Evolutionary conservation across 495 filamentous ascomycete genomes (phyloP), one percentile per base, ranked within the genome.

Genomic region (Jackrogersella multiformis): DNA sequence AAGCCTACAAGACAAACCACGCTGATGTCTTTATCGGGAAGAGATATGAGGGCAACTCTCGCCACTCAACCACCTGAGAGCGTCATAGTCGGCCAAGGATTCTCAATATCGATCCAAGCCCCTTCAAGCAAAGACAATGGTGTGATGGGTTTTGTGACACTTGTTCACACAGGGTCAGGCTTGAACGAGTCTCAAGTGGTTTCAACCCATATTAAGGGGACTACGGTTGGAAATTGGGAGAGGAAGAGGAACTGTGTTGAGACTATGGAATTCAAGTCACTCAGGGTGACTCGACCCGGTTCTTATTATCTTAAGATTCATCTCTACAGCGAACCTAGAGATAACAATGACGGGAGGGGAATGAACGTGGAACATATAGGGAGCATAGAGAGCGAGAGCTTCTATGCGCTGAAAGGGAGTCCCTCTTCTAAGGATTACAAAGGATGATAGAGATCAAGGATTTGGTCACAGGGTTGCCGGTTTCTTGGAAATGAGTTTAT

Each of bases 341-440:
- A 34, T 28, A 26, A 39, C 10, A 36, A 18, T 9, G 62, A 59
- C 26, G 48, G 51, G 15, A 30, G 23, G 12, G 48, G 24, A 0
- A 28, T 56, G n/a, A 32, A 44, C 32, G 62, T 65, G 55, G 62
- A 65, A 49, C 62, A 59, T 35, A 20, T 65, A 34, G 56, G 55
- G 21, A 41, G 34, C 15, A 15, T 65, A 26, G 54, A 59, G 13
- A 65, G 62, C 10, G 45, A 58, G 44, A 36, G 26, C 28, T 65
- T 65, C 46, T 38, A 52, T n/a, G 62, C 59, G 46, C 20, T 24
- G 30, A 35, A 56, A 45, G 35, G 23, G 26, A 36, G 55, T 21
- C 26, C 15, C 6, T 41, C 15, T 4, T 26, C 45, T 4, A 49
- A 9, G 26, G 26, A 5, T 5, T 32, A 13, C 10, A 49, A 32